Percentiles rank a stretch among this genome's conserved stretches.
These are phyloP conservation scores for Arthroderma uncinatum DNA, from an alignment of 2,329 filamentous ascomycete genomes.

Conservation along the genomic window DNA sequence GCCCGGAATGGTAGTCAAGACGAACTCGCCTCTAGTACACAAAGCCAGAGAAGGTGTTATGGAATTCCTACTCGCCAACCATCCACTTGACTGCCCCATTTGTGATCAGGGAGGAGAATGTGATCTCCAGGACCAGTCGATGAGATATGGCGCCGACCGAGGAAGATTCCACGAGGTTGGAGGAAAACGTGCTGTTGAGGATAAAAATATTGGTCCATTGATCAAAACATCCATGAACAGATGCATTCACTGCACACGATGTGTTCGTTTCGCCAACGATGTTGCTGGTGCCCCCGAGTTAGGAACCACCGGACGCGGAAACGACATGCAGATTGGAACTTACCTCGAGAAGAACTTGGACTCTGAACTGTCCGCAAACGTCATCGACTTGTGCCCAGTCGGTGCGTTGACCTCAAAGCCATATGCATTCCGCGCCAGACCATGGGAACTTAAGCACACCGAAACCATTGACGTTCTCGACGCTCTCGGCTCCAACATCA, in stretches of 20 bases:
- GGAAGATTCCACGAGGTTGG: slow-evolving; percentile 92
- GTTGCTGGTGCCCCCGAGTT: slow-evolving; percentile 91
- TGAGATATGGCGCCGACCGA: slow-evolving; percentile 93
- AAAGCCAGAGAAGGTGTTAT: slow-evolving; percentile 98
- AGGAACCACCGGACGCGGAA: slow-evolving; percentile 87
- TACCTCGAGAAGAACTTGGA: slow-evolving; percentile 92
- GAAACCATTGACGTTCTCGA: slow-evolving; percentile 94
- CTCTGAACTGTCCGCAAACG: slow-evolving; percentile 89
- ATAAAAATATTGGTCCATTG: slow-evolving; percentile 96
- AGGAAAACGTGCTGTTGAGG: slow-evolving; percentile 95
- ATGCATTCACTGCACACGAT: slow-evolving; percentile 98
- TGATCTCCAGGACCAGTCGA: slow-evolving; percentile 97
- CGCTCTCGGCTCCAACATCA: slow-evolving; percentile 84
- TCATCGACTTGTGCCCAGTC: slow-evolving; percentile 96
- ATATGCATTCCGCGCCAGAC: slow-evolving; percentile 90
- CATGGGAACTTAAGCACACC: slow-evolving; percentile 93
- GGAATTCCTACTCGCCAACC: slow-evolving; percentile 95
- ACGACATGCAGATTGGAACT: slow-evolving; percentile 95
- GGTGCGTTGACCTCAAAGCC: slow-evolving; percentile 94
- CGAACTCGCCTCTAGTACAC: slow-evolving; percentile 87
- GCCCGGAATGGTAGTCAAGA: slow-evolving; percentile 98
- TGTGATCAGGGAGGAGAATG: slow-evolving; percentile 99
- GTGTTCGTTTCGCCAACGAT: slow-evolving; percentile 95
- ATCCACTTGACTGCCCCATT: slow-evolving; percentile 90
- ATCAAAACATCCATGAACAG: slow-evolving; percentile 99